Evolutionary conservation across 169 alveolate species (phyloP).

Genomic region (Cryptosporidium sp.): DNA sequence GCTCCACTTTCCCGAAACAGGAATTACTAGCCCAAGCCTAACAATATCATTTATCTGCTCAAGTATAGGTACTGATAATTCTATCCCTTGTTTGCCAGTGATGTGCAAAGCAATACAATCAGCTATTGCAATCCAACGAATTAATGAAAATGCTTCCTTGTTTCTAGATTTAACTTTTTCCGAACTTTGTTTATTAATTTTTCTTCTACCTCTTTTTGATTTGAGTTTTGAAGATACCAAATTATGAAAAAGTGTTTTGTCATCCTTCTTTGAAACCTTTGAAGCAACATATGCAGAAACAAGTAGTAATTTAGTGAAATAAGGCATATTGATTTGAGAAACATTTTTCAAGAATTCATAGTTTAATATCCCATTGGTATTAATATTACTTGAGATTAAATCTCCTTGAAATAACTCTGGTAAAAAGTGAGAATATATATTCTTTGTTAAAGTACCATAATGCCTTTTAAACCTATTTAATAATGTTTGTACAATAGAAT

Average conservation of each 20-base stretch:
- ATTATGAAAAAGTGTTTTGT: constrained; percentile 36
- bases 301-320: constrained; percentile 45
- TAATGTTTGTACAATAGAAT: not conserved
- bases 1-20: constrained; percentile 29
- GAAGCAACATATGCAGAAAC: constrained; percentile 73
- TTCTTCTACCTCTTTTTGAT: constrained; percentile 1
- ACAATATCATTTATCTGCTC: constrained; percentile 64
- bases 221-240: constrained; percentile 43
- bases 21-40: constrained; percentile 49
- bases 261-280: constrained; percentile 40
- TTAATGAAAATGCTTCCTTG: constrained; percentile 38
- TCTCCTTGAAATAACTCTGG: constrained; percentile 62
- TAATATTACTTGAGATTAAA: not conserved
- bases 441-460: constrained; percentile 15
- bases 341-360: constrained; percentile 29
- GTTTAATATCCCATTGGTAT: not conserved
- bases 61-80: constrained; percentile 36
- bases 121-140: constrained; percentile 68
- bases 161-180: not conserved
- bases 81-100: constrained; percentile 53
- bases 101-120: constrained; percentile 70
- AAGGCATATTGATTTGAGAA: constrained; percentile 36
- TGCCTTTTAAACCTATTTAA: constrained; percentile 50
- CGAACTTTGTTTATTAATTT: not conserved
- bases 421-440: constrained; percentile 40